Conservation (phyloP, 1,284 basidiomycete genomes). For the Ustilago lituana region DNA sequence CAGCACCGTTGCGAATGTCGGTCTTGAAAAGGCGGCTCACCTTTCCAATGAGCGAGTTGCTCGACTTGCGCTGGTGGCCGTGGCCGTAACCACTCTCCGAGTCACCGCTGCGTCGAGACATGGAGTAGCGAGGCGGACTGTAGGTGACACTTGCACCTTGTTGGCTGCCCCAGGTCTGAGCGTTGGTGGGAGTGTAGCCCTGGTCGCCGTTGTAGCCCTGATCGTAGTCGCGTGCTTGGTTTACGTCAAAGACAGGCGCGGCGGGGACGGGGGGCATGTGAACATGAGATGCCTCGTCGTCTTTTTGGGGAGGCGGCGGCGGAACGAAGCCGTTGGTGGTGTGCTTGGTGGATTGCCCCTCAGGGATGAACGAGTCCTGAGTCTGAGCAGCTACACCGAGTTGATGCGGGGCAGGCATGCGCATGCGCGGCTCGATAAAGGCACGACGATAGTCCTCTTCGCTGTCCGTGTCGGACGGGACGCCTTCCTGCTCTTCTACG, state of each 20-base stretch:
- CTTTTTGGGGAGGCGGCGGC: constrained; percentile 27
- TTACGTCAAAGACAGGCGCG: constrained; percentile 49
- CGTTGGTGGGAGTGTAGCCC: constrained; percentile 32
- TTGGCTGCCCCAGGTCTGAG: constrained; percentile 1
- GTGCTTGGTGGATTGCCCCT: constrained; percentile 5
- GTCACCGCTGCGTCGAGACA: constrained; percentile 35
- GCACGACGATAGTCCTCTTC: constrained; percentile 51
- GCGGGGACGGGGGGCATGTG: constrained; percentile 50
- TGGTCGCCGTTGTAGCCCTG: constrained; percentile 23
- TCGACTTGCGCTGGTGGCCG: constrained; percentile 44
- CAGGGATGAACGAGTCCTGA: constrained; percentile 40
- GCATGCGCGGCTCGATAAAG: constrained; percentile 47
- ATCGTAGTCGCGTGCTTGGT: constrained; percentile 47
- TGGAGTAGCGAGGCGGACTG: constrained; percentile 35
- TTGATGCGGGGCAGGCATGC: constrained; percentile 47
- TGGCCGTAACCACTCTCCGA: constrained; percentile 40
- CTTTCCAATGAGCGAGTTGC: constrained; percentile 57
- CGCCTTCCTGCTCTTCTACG: constrained; percentile 52
- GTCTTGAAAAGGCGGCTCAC: constrained; percentile 64
- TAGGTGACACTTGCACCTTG: constrained; percentile 7
- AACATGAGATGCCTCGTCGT: constrained; percentile 26
- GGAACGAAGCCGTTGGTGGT: constrained; percentile 18
- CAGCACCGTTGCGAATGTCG: constrained; percentile 44
- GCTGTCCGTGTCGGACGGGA: constrained; percentile 50
- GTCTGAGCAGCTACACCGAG: constrained; percentile 45